These are phyloP conservation scores for Mycena albidolilacea DNA, from an alignment of 768 basidiomycete genomes.

Conservation along the genomic window DNA sequence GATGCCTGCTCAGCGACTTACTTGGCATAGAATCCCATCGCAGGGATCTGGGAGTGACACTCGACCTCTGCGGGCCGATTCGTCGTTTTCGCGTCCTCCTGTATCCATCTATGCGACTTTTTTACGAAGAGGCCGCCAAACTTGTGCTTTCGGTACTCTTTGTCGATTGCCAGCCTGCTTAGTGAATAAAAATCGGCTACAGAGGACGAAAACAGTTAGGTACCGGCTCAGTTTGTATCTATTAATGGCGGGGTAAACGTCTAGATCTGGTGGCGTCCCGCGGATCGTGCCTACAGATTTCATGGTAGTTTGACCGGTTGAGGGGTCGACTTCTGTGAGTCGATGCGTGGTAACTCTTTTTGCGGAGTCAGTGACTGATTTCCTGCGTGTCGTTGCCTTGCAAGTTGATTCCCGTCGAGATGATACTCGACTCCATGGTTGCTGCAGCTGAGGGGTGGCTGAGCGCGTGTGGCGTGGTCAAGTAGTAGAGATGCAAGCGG, in stretches of 20 bases:
- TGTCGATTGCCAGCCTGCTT: constrained; percentile 34
- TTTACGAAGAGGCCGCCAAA: constrained; percentile 80
- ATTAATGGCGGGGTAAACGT: constrained; percentile 67
- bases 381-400: no score
- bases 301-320: constrained; percentile 57
- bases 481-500: no score
- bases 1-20: constrained; percentile 51
- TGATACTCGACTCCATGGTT: no score
- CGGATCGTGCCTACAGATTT: constrained; percentile 82
- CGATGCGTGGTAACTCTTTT: no score
- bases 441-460: no score
- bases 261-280: constrained; percentile 76
- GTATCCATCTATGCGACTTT: constrained; percentile 73
- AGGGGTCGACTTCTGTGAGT: constrained; percentile 50
- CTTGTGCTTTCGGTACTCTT: constrained; percentile 71
- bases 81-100: constrained; percentile 55
- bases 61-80: constrained; percentile 60
- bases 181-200: neutral
- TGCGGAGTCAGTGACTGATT: no score
- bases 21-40: constrained; percentile 83
- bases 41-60: constrained; percentile 80
- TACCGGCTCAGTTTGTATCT: constrained; percentile 77
- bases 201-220: neutral
- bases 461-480: no score
- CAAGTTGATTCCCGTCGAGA: no score